Conservation (phyloP, 2,329 filamentous ascomycete genomes). For the Scorias spongiosa region DNA sequence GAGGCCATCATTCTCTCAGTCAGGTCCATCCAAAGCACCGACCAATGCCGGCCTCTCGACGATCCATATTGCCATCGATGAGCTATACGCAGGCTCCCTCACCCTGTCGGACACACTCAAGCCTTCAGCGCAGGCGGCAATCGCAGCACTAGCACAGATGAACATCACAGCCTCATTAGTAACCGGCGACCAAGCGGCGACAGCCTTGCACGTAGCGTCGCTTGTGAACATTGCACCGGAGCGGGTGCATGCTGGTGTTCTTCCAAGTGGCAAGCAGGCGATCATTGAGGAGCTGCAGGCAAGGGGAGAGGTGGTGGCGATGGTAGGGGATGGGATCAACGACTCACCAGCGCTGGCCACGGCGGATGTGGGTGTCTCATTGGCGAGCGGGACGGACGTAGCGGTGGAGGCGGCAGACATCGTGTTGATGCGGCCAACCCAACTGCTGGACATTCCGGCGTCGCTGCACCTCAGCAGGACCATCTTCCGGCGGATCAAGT, state of each 20-base stretch:
- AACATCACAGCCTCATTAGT: slow-evolving; percentile 80
- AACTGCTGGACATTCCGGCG: slow-evolving; percentile 85
- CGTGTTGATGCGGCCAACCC: slow-evolving; percentile 83
- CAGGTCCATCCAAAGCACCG: slow-evolving; percentile 16
- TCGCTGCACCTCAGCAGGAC: slow-evolving; percentile 64
- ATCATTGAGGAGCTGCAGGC: slow-evolving; percentile 68
- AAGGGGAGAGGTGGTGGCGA: slow-evolving; percentile 65
- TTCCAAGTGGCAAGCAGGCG: slow-evolving; percentile 76
- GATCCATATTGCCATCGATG: slow-evolving; percentile 82
- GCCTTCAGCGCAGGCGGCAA: slow-evolving; percentile 63
- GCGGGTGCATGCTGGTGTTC: slow-evolving; percentile 73
- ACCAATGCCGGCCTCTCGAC: slow-evolving; percentile 53
- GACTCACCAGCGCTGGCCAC: slow-evolving; percentile 90
- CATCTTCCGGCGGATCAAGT: slow-evolving; percentile 85
- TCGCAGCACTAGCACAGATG: slow-evolving; percentile 70
- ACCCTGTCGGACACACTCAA: slow-evolving; percentile 86
- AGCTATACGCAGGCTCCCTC: slow-evolving; percentile 63
- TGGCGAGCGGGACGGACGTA: slow-evolving; percentile 85
- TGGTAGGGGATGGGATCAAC: slow-evolving; percentile 98
- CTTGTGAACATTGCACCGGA: slow-evolving; percentile 64
- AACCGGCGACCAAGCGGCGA: slow-evolving; percentile 77
- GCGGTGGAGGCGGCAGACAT: slow-evolving; percentile 95
- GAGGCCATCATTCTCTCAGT: slow-evolving; percentile 9
- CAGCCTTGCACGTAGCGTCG: slow-evolving; percentile 68
- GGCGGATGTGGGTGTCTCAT: slow-evolving; percentile 82